Evolutionary conservation across 208 protist genomes (phyloP).

Genomic region (Trichomonas vaginalis): DNA sequence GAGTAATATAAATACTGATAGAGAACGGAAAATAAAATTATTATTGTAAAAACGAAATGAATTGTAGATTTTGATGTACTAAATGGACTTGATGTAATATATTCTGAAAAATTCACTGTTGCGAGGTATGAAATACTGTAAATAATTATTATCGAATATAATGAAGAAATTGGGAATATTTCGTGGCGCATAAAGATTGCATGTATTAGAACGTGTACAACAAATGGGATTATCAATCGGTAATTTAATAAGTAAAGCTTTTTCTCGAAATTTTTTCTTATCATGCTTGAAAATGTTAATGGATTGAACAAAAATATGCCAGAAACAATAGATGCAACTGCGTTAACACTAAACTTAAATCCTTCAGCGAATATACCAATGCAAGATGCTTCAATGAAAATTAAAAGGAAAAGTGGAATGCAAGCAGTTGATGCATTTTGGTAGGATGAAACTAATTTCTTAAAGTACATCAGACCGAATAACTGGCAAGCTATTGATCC

Average conservation of each 20-base stretch:
- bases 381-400: background rate
- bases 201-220: background rate
- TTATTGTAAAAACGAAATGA: background rate
- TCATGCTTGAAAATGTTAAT: background rate
- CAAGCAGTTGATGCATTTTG: background rate
- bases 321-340: background rate
- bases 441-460: background rate
- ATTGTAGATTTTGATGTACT: background rate
- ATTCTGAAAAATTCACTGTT: background rate
- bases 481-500: background rate
- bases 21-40: background rate
- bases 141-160: background rate
- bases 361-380: background rate
- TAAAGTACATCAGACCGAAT: background rate
- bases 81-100: background rate
- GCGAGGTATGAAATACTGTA: background rate
- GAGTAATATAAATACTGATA: background rate
- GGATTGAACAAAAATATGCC: background rate
- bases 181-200: background rate
- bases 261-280: background rate
- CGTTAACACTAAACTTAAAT: background rate
- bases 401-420: background rate
- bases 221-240: background rate
- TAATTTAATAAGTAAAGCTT: background rate
- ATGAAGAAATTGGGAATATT: background rate